Evolutionary conservation across 2,329 filamentous ascomycete species (phyloP).

Genomic region (Xylaria digitata): DNA sequence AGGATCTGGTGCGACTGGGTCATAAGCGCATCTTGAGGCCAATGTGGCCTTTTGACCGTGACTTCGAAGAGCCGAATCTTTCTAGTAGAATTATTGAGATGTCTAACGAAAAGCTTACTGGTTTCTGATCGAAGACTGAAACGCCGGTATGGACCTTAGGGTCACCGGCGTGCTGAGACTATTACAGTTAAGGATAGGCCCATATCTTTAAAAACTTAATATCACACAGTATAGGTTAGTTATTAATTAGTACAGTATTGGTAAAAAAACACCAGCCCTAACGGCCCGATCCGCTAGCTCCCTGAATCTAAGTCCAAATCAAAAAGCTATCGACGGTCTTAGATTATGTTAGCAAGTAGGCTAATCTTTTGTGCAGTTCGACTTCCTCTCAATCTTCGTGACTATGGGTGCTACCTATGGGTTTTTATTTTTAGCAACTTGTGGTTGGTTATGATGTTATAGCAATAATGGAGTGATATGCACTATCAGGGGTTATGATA

Average conservation of each 20-base stretch:
- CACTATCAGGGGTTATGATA: neutral
- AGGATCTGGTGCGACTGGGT: constrained; percentile 61
- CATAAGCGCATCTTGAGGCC: constrained; percentile 61
- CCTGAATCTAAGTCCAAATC: neutral
- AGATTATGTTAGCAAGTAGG: no score
- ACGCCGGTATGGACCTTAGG: neutral
- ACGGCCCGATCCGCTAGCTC: neutral
- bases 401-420: no score
- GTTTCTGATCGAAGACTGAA: neutral
- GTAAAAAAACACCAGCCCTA: neutral
- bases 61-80: constrained; percentile 53
- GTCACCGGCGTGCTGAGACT: neutral
- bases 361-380: no score
- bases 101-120: constrained; percentile 45
- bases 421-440: neutral
- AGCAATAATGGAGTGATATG: neutral
- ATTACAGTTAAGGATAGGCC: no score
- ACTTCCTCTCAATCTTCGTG: no score
- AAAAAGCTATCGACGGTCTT: no score
- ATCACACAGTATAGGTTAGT: no score
- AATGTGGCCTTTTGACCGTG: constrained; percentile 59
- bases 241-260: neutral
- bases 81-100: constrained; percentile 51
- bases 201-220: no score
- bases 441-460: neutral